A percentile compares a stretch with the other conserved stretches of the same genome.
These are phyloP conservation scores for Gyromitra esculenta DNA, from an alignment of 2,329 filamentous ascomycete species.

Conservation along the genomic window DNA sequence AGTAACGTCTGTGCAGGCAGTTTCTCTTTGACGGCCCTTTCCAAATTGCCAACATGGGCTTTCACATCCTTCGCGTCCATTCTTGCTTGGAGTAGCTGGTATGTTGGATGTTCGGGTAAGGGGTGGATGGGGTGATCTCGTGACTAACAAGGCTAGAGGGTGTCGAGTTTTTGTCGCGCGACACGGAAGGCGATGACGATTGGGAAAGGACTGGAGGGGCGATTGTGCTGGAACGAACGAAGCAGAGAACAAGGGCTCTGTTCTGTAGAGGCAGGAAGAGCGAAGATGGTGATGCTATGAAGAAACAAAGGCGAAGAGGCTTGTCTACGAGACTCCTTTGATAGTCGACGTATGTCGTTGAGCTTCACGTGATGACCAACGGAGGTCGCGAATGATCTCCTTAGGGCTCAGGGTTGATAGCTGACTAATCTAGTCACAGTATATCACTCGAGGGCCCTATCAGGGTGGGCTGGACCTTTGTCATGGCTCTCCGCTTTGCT, in stretches of 20 bases:
- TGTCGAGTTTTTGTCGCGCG: constrained; percentile 22
- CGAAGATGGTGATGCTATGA: constrained; percentile 28
- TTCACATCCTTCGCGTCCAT: constrained; percentile 88
- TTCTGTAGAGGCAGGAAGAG: constrained; percentile 3
- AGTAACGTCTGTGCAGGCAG: constrained; percentile 78
- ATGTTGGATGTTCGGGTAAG: constrained; percentile 6
- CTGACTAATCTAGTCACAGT: not conserved
- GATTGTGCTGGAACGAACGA: constrained; percentile 20
- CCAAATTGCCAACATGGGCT: constrained; percentile 78
- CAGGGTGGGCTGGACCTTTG: too few species aligned
- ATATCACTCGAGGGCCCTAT: constrained; percentile 14
- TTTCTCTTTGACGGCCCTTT: constrained; percentile 78
- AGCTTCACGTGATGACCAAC: constrained; percentile 16
- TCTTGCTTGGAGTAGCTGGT: not conserved
- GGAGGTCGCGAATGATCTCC: not conserved
- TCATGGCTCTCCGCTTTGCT: too few species aligned
- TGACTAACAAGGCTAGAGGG: constrained; percentile 24
- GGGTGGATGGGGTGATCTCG: constrained; percentile 8
- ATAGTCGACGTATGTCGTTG: constrained; percentile 44
- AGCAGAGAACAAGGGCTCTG: constrained; percentile 25
- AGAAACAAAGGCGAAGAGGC: constrained; percentile 18
- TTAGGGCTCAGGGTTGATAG: constrained; percentile 38
- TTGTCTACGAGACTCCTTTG: constrained; percentile 36
- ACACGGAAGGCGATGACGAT: constrained; percentile 16
- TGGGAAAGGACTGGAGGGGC: constrained; percentile 32